Evolutionary conservation across 495 filamentous ascomycete species (phyloP), one percentile per base, ranked within the genome.

Genomic region (Hyaloscypha variabilis): DNA sequence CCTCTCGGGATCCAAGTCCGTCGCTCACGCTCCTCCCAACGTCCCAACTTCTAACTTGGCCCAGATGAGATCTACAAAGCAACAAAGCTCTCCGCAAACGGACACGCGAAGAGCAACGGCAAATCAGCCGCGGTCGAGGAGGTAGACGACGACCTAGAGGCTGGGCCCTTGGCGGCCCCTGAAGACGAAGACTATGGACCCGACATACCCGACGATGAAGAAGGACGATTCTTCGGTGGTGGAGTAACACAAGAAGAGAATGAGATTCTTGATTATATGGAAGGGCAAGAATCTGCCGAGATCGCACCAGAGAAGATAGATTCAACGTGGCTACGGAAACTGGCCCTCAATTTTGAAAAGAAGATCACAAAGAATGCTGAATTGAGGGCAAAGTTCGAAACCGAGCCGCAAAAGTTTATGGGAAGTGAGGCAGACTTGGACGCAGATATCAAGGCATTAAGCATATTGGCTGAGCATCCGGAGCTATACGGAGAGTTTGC

Each of bases 181-280:
- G 65, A 68, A 29, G 79, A 82, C 36, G 80, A 78, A 49, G 86
- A 89, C 70, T 87, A 88, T 19, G 79, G 83, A 34, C 84, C 83
- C 60, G 82, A 83, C 62, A 71, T 76, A 19, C 84, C 85, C 31
- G 93, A 96, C 71, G 94, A 97, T 72, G 91, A 96, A 60, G 95
- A 94, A 64, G 94, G 94, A 0, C 87, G 95, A 56, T 99, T 99
- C 81, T 98, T 96, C 71, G 95, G 94, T 51, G 91, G 92, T 62
- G 95, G 95, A 51, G 88, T 98, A 68, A 91, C 90, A 29, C 84
- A 86, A 31, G 83, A 90, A 62, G 92, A 95, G 63, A 87, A 85
- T 3, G 87, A 94, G 64, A 92, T 93, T n/a, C 85, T 99, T 73
- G 89, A 98, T 74, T 97, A 90, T 74, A 88, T 99, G 52, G 91